Evolutionary conservation across 352 stramenopile species (phyloP), one percentile per base, ranked within the genome.

Genomic region (Thalassiosira exigua): DNA sequence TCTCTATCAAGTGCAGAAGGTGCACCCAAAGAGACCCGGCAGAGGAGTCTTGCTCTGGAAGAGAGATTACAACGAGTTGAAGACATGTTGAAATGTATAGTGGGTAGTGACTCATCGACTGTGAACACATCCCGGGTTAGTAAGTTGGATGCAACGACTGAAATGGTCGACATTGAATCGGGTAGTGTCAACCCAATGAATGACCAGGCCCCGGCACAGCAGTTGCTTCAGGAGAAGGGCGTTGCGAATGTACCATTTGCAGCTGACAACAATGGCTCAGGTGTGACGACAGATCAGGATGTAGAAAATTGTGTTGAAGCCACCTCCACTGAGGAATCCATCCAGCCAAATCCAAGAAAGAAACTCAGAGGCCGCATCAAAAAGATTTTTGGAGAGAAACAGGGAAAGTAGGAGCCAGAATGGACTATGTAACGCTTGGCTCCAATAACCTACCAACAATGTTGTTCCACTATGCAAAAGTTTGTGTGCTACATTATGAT

Each of bases 61-160:
- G 58, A 65, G 32, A 72, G 74, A 65, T 68, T 82, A 30, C 51
- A 61, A 11, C 50, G 67, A 57, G 74, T 82, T 64, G 74, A 82
- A 70, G 27, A 44, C 2, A 48, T 82, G 44, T 36, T 82, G 44
- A 52, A 82, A 62, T 39, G 30, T 19, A 59, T 82, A n/a, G 29
- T 77, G 24, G 41, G 53, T 56, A 12, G 19, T 32, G 22, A 60
- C 32, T 68, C 48, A 67, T 36, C 48, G 22, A 44, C 9, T 59
- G 51, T 30, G 7, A 52, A n/a, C 39, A 52, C 42, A 32, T 53
- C 50, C 32, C 33, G 46, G 51, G 14, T 29, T 0, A 36, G 9
- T 26, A 54, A 9, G 11, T 42, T 65, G 39, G 7, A 60, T 24
- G 56, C 24, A 41, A 27, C 24, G 50, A 30, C 5, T 51, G 48